A percentile compares a stretch with the other conserved stretches of the same genome.
phyloP scores from a whole-genome alignment of 2,329 filamentous ascomycete genomes.

The Ciborinia camelliae region DNA sequence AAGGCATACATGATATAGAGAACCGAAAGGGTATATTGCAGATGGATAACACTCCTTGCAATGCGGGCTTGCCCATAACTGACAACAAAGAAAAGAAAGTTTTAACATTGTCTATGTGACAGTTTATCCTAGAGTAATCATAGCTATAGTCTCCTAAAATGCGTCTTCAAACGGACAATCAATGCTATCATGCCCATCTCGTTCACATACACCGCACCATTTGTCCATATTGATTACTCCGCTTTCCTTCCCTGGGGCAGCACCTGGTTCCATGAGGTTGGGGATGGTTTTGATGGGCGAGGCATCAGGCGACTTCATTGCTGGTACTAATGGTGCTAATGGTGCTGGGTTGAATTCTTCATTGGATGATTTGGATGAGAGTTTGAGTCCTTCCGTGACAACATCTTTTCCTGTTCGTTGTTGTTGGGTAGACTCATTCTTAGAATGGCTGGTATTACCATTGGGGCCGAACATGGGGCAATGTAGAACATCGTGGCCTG shows the following conservation, averaged over 20 bases:
- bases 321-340: constrained; percentile 54
- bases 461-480: constrained; percentile 72
- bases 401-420: constrained; percentile 40
- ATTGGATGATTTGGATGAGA: constrained; percentile 39
- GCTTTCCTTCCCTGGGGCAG: constrained; percentile 74
- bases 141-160: constrained; percentile 44
- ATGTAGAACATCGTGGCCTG: constrained; percentile 88
- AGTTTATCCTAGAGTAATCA: background rate
- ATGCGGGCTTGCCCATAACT: constrained; percentile 6
- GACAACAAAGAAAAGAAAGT: background rate
- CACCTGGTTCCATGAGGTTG: constrained; percentile 62
- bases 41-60: constrained; percentile 8
- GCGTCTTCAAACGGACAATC: constrained; percentile 90
- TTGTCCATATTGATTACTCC: constrained; percentile 78
- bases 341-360: constrained; percentile 53
- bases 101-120: background rate
- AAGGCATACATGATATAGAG: constrained; percentile 1
- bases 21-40: constrained; percentile 16
- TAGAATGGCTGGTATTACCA: constrained; percentile 18
- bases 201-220: constrained; percentile 96
- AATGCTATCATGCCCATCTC: constrained; percentile 93
- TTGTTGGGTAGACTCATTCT: constrained; percentile 21
- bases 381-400: constrained; percentile 41
- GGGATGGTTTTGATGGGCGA: constrained; percentile 50
- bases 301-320: constrained; percentile 42